Conservation (phyloP, 768 basidiomycete genomes). For the Lactarius sp. region DNA sequence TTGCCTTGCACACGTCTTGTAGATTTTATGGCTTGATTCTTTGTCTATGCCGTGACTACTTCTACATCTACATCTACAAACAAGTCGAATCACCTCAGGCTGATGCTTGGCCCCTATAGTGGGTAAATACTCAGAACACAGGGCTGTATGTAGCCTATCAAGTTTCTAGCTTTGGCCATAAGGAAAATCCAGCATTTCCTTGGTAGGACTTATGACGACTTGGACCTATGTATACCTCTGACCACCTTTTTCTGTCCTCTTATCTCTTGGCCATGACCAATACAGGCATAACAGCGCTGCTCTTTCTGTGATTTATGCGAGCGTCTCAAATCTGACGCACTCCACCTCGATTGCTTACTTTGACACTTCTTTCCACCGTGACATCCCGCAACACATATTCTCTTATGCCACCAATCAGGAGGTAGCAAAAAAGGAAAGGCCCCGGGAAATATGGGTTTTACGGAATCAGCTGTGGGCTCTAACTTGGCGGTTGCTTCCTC, state of each 20-base stretch:
- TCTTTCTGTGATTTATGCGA: constrained; percentile 54
- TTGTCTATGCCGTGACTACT: no score
- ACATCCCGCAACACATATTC: constrained; percentile 70
- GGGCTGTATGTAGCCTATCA: no score
- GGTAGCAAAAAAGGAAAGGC: constrained; percentile 55
- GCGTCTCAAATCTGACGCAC: constrained; percentile 56
- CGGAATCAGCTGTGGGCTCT: constrained; percentile 62
- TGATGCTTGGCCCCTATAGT: no score
- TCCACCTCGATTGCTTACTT: constrained; percentile 80
- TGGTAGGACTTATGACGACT: constrained; percentile 29
- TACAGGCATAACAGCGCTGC: constrained; percentile 34
- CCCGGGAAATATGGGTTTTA: constrained; percentile 92
- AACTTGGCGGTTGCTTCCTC: background rate
- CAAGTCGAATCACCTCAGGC: no score
- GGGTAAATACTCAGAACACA: no score
- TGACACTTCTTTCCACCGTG: constrained; percentile 80
- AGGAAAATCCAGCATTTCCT: no score
- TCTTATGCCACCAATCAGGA: constrained; percentile 72
- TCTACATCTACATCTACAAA: no score
- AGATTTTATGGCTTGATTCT: no score
- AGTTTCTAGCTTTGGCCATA: no score
- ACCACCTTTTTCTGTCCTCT: background rate
- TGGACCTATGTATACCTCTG: constrained; percentile 54
- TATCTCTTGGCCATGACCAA: background rate
- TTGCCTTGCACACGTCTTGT: no score